A percentile compares a stretch with the other conserved stretches of the same genome.
These are phyloP conservation scores for Chlamydomonas sp. DNA, from an alignment of 139 green algal species.

Conservation along the genomic window DNA sequence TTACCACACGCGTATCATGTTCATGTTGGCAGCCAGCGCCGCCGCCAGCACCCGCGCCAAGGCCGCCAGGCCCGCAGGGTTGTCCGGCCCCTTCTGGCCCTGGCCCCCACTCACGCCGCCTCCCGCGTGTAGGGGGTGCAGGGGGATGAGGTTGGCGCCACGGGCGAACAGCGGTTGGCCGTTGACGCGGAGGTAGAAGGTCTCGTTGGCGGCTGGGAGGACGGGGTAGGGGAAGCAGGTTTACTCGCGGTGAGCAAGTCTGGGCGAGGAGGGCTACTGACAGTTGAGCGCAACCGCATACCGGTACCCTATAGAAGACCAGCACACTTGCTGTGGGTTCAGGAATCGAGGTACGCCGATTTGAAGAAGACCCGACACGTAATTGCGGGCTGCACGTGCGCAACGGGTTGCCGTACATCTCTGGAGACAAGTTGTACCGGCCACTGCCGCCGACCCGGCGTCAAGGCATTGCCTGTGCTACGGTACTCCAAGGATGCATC, in stretches of 20 bases:
- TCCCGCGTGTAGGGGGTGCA: slow-evolving; percentile 59
- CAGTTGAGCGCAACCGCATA: neutral
- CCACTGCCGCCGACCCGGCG: no score
- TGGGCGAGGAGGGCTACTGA: neutral
- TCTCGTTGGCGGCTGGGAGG: slow-evolving; percentile 54
- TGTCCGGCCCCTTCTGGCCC: no score
- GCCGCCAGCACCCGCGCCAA: slow-evolving; percentile 52
- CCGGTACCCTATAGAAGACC: no score
- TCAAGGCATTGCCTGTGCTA: no score
- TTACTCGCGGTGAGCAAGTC: neutral
- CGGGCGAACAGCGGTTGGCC: slow-evolving; percentile 65
- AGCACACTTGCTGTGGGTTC: no score
- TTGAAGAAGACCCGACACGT: no score
- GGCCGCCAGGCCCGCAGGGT: neutral
- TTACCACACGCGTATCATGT: slow-evolving; percentile 85
- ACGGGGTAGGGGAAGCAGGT: neutral
- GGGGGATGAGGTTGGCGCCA: slow-evolving; percentile 82
- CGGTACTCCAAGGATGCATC: no score
- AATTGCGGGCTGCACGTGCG: no score
- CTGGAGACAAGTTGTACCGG: no score
- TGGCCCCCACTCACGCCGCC: neutral
- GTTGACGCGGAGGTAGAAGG: slow-evolving; percentile 83
- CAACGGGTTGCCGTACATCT: no score
- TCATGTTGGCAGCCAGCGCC: slow-evolving; percentile 72
- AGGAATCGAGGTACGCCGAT: no score